These are phyloP conservation scores for Populus ilicifolia DNA, from an alignment of 345 rosid species.

Conservation along the genomic window DNA sequence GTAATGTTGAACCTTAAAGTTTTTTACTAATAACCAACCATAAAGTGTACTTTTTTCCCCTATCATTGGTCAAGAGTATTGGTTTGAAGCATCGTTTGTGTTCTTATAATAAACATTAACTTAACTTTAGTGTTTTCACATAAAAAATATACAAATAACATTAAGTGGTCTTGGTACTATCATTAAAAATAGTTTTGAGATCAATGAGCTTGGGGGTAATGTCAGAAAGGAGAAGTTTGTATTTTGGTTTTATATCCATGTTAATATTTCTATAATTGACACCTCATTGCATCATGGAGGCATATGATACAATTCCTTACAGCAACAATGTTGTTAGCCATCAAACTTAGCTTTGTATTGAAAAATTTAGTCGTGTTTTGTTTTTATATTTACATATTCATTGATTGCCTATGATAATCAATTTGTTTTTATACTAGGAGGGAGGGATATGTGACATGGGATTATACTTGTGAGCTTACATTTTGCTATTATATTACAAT, in stretches of 20 bases:
- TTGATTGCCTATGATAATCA: not conserved
- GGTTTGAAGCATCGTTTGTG: not conserved
- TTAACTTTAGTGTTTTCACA: conserved; percentile 3
- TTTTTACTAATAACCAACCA: too few species aligned
- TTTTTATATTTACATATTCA: not conserved
- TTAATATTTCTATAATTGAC: not conserved
- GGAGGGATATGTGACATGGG: not conserved
- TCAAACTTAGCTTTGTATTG: not conserved
- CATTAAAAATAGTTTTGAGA: conserved; percentile 88
- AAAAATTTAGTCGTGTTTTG: not conserved
- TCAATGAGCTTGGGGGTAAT: conserved; percentile 57
- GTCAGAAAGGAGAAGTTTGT: conserved; percentile 29
- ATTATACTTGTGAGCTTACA: too few species aligned
- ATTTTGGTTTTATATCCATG: not conserved
- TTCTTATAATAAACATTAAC: not conserved
- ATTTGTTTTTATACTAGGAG: not conserved
- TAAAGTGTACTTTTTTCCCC: not conserved
- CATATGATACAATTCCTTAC: not conserved
- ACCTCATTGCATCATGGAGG: not conserved
- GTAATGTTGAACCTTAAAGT: conserved; percentile 24
- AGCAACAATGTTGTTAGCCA: not conserved
- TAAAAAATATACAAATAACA: conserved; percentile 43
- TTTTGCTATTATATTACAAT: too few species aligned
- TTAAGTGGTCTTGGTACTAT: conserved; percentile 63
- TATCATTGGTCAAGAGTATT: not conserved